Base-by-base conservation (phyloP, 1,139 yeast genomes). In the Blastobotrys capitulatus region DNA sequence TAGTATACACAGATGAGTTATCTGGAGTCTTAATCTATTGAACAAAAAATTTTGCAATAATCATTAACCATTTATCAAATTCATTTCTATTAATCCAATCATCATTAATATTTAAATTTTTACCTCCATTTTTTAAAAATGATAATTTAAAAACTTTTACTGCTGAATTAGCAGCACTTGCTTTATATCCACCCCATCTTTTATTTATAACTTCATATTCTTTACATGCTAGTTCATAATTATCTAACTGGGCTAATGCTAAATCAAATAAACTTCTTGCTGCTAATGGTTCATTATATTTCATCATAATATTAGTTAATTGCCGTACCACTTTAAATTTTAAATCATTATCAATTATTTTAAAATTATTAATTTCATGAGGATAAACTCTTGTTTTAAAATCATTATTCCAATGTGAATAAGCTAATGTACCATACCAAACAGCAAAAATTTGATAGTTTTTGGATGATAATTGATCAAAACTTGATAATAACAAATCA, bases 341-440 rank as follows among this genome's bases (percentile, higher is more conserved):
- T 7, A 32, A 8, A 6, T 10, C 8, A 25, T 4, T 32, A 7
- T 22, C 34, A 4, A 22, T 19, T 6, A 9, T 20, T 4, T 3
- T 18, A 18, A 38, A 15, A n/a, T 10, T 9, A 4, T 38, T n/a
- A 4, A n/a, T 4, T 18, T 18, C 3, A 19, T 20, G 41, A 3
- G 15, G 26, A n/a, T 38, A 38, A 12, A 38, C 41, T 10, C 41
- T 8, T 13, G 3, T 4, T 2, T 8, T 18, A 25, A 39, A 39
- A 8, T 25, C 43, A 10, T 2, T 3, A 26, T 25, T 39, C 43
- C 43, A 39, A 19, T 39, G 43, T 32, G 43, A 39, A 39, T 39
- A 39, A 6, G 43, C 43, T 34, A 39, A n/a, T 18, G 43, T 39
- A 15, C 43, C 43, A 39, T 25, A 39, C 43, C 43, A 39, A 10